phyloP scores from a whole-genome alignment of 2,329 filamentous ascomycete genomes.

The Claviceps arundinis region DNA sequence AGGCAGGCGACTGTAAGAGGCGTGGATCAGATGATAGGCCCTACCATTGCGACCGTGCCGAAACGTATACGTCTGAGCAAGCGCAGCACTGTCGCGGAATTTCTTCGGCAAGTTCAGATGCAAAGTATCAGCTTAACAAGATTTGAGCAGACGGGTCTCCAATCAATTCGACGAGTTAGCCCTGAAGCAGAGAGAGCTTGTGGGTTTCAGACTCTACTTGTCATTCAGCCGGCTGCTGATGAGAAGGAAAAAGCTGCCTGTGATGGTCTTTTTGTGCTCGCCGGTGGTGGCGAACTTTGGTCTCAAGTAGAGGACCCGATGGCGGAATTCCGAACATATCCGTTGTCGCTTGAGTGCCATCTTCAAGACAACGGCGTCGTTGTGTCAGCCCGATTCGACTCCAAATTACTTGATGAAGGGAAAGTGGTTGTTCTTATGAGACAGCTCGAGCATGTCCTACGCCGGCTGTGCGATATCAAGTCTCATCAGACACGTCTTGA shows the following conservation, averaged over 20 bases:
- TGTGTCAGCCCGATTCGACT: conserved; percentile 7
- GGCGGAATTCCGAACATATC: conserved; percentile 2
- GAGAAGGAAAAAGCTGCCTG: conserved; percentile 1
- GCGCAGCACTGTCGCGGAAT: conserved; percentile 6
- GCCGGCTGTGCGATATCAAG: conserved; percentile 3
- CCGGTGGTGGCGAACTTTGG: not conserved
- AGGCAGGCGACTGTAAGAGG: conserved; percentile 13
- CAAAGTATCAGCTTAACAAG: conserved; percentile 12
- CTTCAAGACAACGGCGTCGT: conserved; percentile 4
- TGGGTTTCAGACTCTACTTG: conserved; percentile 9
- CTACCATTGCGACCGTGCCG: conserved; percentile 16
- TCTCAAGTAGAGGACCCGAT: not conserved
- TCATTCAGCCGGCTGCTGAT: conserved; percentile 1
- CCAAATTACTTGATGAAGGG: conserved; percentile 1
- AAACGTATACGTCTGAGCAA: conserved; percentile 7
- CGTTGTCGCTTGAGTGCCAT: conserved; percentile 2
- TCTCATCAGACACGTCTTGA: conserved; percentile 1
- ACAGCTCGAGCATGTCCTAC: conserved; percentile 7
- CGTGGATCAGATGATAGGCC: conserved; percentile 15
- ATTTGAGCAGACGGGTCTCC: conserved; percentile 16
- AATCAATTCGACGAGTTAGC: conserved; percentile 13
- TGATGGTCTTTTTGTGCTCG: not conserved
- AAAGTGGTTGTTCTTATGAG: conserved; percentile 5
- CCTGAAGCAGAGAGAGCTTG: conserved; percentile 8
- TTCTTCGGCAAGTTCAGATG: conserved; percentile 12